phyloP scores from a whole-genome alignment of 768 basidiomycete species.

The Boletus eberwhitei region DNA sequence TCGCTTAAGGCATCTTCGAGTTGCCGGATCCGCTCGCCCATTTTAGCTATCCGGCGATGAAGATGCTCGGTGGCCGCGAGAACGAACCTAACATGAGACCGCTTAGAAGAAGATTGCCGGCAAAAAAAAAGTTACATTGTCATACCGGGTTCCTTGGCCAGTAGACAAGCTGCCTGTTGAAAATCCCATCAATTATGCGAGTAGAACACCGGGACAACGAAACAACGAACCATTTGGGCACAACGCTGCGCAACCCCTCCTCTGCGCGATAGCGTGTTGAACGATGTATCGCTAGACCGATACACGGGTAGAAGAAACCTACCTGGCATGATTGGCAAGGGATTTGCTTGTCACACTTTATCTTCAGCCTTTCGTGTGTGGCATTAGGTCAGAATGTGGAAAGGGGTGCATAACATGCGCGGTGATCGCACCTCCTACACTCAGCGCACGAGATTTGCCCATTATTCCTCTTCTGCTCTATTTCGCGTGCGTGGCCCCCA shows the following conservation, averaged over 20 bases:
- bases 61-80: constrained; percentile 66
- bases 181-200: neutral
- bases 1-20: constrained; percentile 59
- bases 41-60: constrained; percentile 51
- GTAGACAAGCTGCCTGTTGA: constrained; percentile 64
- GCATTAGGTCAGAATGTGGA: constrained; percentile 22
- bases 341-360: constrained; percentile 80
- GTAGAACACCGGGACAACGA: neutral
- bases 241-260: constrained; percentile 64
- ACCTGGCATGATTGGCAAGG: constrained; percentile 77
- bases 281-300: neutral
- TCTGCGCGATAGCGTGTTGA: constrained; percentile 30
- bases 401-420: constrained; percentile 30
- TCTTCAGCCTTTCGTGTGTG: constrained; percentile 56
- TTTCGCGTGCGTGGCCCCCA: constrained; percentile 56
- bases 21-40: constrained; percentile 52
- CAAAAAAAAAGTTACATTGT: constrained; percentile 1
- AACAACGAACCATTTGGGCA: constrained; percentile 63
- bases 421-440: constrained; percentile 73
- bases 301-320: constrained; percentile 12
- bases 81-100: constrained; percentile 41
- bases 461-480: constrained; percentile 70
- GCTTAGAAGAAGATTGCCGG: constrained; percentile 7
- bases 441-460: constrained; percentile 80
- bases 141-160: constrained; percentile 72